Percentiles rank a stretch among this genome's conserved stretches.
Evolutionary conservation across 2,329 filamentous ascomycete genomes (phyloP).

Genomic region (Alternaria longipes): DNA sequence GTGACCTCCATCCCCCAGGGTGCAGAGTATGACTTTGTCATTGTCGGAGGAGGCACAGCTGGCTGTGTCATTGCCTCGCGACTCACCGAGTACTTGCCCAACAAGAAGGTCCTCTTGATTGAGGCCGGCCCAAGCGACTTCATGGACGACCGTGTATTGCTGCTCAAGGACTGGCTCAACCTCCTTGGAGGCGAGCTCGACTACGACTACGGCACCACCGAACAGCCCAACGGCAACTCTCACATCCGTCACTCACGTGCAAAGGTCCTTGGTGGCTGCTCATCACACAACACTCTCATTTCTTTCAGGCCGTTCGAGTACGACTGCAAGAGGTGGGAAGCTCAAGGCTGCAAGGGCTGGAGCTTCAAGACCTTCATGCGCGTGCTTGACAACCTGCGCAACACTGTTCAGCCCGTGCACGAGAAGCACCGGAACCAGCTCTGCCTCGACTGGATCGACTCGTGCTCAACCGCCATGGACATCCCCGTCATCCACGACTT

Average conservation of each 20-base stretch:
- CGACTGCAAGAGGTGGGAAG: conserved; percentile 85
- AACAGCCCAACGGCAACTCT: conserved; percentile 91
- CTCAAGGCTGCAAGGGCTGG: conserved; percentile 84
- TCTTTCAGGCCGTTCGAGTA: conserved; percentile 92
- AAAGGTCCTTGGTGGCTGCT: conserved; percentile 92
- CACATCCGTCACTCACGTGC: conserved; percentile 91
- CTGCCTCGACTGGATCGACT: conserved; percentile 87
- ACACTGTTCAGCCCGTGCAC: conserved; percentile 90
- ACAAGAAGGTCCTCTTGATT: conserved; percentile 82
- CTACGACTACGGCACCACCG: conserved; percentile 88
- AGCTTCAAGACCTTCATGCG: conserved; percentile 85
- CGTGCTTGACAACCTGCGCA: conserved; percentile 82
- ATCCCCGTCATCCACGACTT: conserved; percentile 87
- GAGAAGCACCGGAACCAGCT: conserved; percentile 86
- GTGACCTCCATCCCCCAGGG: conserved; percentile 67
- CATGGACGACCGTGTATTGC: conserved; percentile 84
- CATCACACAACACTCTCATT: conserved; percentile 92
- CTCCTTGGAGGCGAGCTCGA: conserved; percentile 86
- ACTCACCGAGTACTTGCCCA: conserved; percentile 81
- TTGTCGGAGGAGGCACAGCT: conserved; percentile 85
- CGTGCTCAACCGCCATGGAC: conserved; percentile 79
- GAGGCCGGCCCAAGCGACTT: conserved; percentile 91
- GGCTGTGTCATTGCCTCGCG: conserved; percentile 85
- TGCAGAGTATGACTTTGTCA: conserved; percentile 79
- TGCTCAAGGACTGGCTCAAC: conserved; percentile 86